Percentiles rank a stretch among this genome's conserved stretches.
Conservation (phyloP, 352 stramenopile species). For the Phytophthora foliorum region DNA sequence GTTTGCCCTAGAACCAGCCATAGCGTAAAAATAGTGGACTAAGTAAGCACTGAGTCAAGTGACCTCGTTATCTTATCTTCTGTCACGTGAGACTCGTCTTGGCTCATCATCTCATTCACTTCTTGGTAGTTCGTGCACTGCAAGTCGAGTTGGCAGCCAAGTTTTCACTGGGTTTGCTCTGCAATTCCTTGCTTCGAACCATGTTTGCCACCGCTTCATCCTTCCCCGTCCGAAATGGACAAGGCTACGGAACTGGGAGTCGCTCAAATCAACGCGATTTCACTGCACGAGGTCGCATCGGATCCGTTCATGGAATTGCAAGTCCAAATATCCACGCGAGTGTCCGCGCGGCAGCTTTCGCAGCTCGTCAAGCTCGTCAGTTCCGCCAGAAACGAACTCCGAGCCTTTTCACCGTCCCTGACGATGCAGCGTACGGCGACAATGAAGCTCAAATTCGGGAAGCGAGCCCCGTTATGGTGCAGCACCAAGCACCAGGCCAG, state of each 20-base stretch:
- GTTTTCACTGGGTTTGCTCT: neutral
- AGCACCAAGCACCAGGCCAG: conserved; percentile 26
- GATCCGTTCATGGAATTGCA: conserved; percentile 30
- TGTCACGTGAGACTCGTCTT: conserved; percentile 7
- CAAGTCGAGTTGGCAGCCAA: too few relatives aligned
- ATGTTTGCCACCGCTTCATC: conserved; percentile 35
- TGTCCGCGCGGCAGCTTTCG: conserved; percentile 57
- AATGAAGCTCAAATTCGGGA: conserved; percentile 21
- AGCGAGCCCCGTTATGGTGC: conserved; percentile 25
- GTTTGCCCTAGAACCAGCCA: conserved; percentile 55
- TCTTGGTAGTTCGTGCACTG: conserved; percentile 2
- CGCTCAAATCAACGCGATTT: conserved; percentile 9
- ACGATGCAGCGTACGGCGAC: conserved; percentile 1
- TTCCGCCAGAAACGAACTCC: conserved; percentile 40
- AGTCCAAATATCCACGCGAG: conserved; percentile 40
- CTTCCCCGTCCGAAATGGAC: conserved; percentile 37
- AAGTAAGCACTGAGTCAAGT: conserved; percentile 4
- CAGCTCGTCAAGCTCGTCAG: conserved; percentile 57
- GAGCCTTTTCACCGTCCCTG: neutral
- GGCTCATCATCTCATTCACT: neutral
- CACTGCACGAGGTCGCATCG: conserved; percentile 23
- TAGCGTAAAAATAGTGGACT: conserved; percentile 38
- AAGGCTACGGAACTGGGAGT: conserved; percentile 16
- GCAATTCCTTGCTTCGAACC: neutral
- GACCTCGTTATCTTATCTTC: conserved; percentile 18